Conservation (phyloP, 73 alveolate species). For the Paramecium primaurelia region DNA sequence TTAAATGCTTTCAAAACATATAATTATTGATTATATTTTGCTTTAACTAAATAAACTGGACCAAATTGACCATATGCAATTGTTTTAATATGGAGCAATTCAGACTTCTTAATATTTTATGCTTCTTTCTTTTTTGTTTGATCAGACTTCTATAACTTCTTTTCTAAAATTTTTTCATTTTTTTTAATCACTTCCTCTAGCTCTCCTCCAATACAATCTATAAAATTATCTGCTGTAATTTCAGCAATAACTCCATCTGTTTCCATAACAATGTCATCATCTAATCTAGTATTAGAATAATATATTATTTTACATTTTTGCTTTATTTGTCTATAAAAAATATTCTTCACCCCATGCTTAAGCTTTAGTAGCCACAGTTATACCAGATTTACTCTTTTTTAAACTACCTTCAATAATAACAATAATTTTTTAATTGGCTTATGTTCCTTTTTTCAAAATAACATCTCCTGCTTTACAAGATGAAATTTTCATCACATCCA, state of each 20-base stretch:
- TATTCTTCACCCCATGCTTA: constrained; percentile 64
- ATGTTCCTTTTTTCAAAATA: constrained; percentile 53
- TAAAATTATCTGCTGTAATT: constrained; percentile 48
- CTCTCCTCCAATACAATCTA: constrained; percentile 54
- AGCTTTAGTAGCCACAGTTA: constrained; percentile 52
- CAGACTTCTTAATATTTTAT: constrained; percentile 7
- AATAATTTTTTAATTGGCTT: constrained; percentile 44
- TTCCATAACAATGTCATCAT: constrained; percentile 59
- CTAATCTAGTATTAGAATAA: not conserved
- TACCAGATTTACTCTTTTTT: constrained; percentile 54
- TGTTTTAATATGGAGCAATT: constrained; percentile 33
- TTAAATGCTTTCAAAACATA: constrained; percentile 54
- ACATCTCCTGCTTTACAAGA: constrained; percentile 61
- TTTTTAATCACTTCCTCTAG: constrained; percentile 44
- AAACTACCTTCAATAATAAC: constrained; percentile 59
- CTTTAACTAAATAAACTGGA: constrained; percentile 59
- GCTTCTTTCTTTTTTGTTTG: constrained; percentile 47
- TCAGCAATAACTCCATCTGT: constrained; percentile 64
- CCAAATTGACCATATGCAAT: constrained; percentile 56
- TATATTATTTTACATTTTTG: not conserved
- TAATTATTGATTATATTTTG: constrained; percentile 36
- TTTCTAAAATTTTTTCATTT: constrained; percentile 48
- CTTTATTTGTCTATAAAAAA: constrained; percentile 37
- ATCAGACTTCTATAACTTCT: constrained; percentile 46
- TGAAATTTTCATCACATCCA: constrained; percentile 57